Conservation (phyloP, 495 filamentous ascomycete genomes). For the Trichoderma gamsii region DNA sequence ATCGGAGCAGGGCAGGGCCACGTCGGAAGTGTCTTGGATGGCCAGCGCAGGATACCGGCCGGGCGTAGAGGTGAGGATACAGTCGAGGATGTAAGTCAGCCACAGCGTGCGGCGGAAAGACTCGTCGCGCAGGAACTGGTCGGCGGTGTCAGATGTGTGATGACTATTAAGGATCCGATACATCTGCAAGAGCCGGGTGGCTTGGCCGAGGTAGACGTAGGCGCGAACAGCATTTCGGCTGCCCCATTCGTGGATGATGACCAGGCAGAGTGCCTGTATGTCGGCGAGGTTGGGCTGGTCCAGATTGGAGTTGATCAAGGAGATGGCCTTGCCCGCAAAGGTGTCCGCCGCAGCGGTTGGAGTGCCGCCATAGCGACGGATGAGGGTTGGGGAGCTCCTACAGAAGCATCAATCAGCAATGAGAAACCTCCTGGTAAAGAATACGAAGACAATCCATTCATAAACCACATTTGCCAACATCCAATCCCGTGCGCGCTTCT, state of each 20-base stretch:
- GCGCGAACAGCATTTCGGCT: constrained; percentile 46
- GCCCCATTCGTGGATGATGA: constrained; percentile 49
- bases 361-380: constrained; percentile 44
- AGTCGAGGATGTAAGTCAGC: constrained; percentile 49
- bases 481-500: background rate
- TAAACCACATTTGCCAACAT: background rate
- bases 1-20: constrained; percentile 43
- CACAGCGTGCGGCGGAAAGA: constrained; percentile 46
- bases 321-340: constrained; percentile 44
- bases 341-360: constrained; percentile 41
- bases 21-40: constrained; percentile 39
- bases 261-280: constrained; percentile 45
- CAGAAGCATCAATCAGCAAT: background rate
- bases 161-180: constrained; percentile 43
- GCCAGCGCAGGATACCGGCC: constrained; percentile 44
- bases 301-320: constrained; percentile 39
- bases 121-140: constrained; percentile 47
- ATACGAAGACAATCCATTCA: background rate
- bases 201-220: constrained; percentile 47
- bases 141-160: constrained; percentile 28
- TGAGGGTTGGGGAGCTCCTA: constrained; percentile 42
- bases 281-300: constrained; percentile 45
- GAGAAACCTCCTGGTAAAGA: background rate
- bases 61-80: constrained; percentile 48
- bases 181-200: constrained; percentile 48